Percentiles rank a stretch among this genome's conserved stretches.
Evolutionary conservation across 2,329 filamentous ascomycete genomes (phyloP).

Genomic region (Podosphaera fusca): DNA sequence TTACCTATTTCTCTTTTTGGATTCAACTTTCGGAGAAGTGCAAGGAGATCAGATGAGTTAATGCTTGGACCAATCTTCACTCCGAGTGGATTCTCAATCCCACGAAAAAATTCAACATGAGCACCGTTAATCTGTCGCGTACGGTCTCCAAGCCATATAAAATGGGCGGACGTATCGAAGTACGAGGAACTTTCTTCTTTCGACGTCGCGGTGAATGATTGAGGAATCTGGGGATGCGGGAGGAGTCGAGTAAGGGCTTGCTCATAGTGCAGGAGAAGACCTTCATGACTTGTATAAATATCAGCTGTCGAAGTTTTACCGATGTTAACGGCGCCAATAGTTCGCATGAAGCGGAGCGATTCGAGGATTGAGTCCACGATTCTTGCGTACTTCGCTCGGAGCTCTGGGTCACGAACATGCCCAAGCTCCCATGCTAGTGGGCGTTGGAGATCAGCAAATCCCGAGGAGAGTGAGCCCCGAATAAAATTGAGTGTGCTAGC

Average conservation of each 20-base stretch:
- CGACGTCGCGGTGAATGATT: neutral
- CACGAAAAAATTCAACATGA: slow-evolving; percentile 93
- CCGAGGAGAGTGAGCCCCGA: slow-evolving; percentile 58
- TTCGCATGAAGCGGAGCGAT: slow-evolving; percentile 81
- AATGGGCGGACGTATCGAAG: slow-evolving; percentile 40
- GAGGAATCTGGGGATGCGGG: slow-evolving; percentile 29
- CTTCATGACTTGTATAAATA: slow-evolving; percentile 88
- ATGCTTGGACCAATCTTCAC: slow-evolving; percentile 90
- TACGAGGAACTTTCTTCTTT: slow-evolving; percentile 27
- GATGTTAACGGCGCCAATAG: slow-evolving; percentile 70
- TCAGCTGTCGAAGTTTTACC: slow-evolving; percentile 78
- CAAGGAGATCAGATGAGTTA: slow-evolving; percentile 48
- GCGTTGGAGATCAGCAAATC: slow-evolving; percentile 80
- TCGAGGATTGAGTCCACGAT: slow-evolving; percentile 78
- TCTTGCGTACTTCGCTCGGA: slow-evolving; percentile 66
- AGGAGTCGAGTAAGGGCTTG: slow-evolving; percentile 61
- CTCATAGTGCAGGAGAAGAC: slow-evolving; percentile 83
- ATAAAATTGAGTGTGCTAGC: slow-evolving; percentile 89
- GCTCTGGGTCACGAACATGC: slow-evolving; percentile 61
- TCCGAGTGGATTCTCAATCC: slow-evolving; percentile 85
- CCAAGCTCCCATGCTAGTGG: slow-evolving; percentile 89
- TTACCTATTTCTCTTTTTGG: slow-evolving; percentile 66
- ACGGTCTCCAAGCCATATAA: slow-evolving; percentile 2
- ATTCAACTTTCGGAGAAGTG: slow-evolving; percentile 67
- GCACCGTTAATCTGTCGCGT: slow-evolving; percentile 73